Evolutionary conservation across 1,284 basidiomycete species (phyloP).

Genomic region (Ceraceosorus guamensis): DNA sequence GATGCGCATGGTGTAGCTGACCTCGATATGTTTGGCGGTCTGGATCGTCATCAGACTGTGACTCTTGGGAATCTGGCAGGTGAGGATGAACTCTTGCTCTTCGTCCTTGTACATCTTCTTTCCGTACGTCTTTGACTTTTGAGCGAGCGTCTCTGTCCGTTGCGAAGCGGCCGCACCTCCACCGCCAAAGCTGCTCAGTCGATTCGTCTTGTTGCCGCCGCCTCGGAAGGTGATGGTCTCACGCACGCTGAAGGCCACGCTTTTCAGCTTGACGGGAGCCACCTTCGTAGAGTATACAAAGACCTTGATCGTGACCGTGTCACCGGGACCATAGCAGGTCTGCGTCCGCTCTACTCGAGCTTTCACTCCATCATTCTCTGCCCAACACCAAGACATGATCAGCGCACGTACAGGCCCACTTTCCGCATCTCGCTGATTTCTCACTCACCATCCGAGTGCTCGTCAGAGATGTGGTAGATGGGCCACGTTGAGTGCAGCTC

Average conservation of each 20-base stretch:
- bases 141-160: slow-evolving; percentile 27
- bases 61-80: slow-evolving; percentile 31
- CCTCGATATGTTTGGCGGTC: slow-evolving; percentile 46
- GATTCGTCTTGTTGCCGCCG: slow-evolving; percentile 17
- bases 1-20: slow-evolving; percentile 41
- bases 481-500: slow-evolving; percentile 46
- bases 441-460: slow-evolving; percentile 1
- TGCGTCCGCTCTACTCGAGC: slow-evolving; percentile 19
- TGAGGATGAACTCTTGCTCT: slow-evolving; percentile 35
- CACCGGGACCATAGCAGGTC: slow-evolving; percentile 36
- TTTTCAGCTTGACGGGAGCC: slow-evolving; percentile 37
- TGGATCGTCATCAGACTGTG: slow-evolving; percentile 40
- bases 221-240: slow-evolving; percentile 43
- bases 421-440: neutral
- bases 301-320: slow-evolving; percentile 30
- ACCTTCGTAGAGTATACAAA: slow-evolving; percentile 28
- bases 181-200: slow-evolving; percentile 4
- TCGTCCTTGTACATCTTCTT: slow-evolving; percentile 46
- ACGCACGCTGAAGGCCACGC: slow-evolving; percentile 28
- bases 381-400: neutral
- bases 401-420: too few relatives aligned
- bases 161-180: slow-evolving; percentile 12
- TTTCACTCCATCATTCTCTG: slow-evolving; percentile 4
- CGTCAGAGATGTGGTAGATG: slow-evolving; percentile 23
- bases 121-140: slow-evolving; percentile 33